phyloP scores from a whole-genome alignment of 2,329 filamentous ascomycete genomes.

The Cytospora paraplurivora region DNA sequence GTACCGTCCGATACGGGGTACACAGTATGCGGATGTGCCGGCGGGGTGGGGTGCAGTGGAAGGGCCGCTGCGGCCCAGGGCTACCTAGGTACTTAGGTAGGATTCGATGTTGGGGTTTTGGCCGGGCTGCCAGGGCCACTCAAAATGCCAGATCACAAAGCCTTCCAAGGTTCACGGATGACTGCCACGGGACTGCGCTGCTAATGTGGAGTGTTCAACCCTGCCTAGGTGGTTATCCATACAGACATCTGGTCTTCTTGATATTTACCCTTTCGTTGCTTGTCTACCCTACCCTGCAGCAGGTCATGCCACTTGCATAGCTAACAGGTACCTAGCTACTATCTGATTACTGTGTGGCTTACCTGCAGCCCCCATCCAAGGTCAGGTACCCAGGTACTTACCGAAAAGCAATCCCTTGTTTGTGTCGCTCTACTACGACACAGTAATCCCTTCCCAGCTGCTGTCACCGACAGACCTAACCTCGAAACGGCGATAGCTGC shows the following conservation, averaged over 20 bases:
- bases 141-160: background rate
- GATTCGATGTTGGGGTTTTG: constrained; percentile 17
- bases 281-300: background rate
- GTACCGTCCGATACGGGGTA: constrained; percentile 9
- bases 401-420: background rate
- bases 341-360: background rate
- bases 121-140: constrained; percentile 4
- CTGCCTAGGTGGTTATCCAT: background rate
- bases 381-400: background rate
- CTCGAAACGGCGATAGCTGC: background rate
- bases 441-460: background rate
- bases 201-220: background rate
- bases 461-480: background rate
- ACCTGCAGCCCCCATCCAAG: background rate
- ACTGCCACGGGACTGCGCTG: background rate
- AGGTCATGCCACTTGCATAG: background rate
- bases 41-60: constrained; percentile 15
- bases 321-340: background rate
- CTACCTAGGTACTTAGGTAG: too few species aligned
- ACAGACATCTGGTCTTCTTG: background rate
- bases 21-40: constrained; percentile 13
- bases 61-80: background rate
- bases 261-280: background rate
- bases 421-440: background rate
- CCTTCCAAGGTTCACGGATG: background rate